A percentile compares a stretch with the other conserved stretches of the same genome.
Conservation (phyloP, 441 rosid genomes). For the Eruca vesicaria region DNA sequence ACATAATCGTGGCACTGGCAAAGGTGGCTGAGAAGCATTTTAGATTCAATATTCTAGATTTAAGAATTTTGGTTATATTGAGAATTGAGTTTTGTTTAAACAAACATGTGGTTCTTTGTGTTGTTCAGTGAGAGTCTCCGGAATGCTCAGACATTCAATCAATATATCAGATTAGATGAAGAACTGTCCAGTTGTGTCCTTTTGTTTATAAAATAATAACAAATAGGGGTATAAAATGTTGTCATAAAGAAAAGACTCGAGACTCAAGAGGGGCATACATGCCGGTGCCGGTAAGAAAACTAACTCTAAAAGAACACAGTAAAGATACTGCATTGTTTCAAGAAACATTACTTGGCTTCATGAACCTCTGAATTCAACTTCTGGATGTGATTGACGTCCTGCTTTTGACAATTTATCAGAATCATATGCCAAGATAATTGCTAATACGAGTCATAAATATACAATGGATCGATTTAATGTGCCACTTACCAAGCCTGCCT, state of each 20-base stretch:
- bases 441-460: neutral
- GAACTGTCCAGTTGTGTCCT: neutral
- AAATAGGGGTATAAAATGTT: neutral
- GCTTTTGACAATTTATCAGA: conserved; percentile 2
- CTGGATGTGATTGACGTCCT: conserved; percentile 24
- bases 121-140: neutral
- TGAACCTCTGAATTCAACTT: conserved; percentile 14
- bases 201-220: neutral
- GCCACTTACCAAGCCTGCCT: conserved; percentile 74
- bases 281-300: neutral
- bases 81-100: no score
- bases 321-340: conserved; percentile 1
- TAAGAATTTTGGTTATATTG: no score
- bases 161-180: neutral
- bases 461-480: neutral
- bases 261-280: neutral
- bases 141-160: neutral
- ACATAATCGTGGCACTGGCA: neutral
- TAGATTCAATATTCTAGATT: neutral
- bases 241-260: neutral
- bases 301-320: neutral
- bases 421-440: neutral
- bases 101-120: no score
- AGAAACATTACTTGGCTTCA: neutral
- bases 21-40: neutral